phyloP scores from a whole-genome alignment of 2,329 filamentous ascomycete species.

The Teratosphaeria pseudoeucalypti region DNA sequence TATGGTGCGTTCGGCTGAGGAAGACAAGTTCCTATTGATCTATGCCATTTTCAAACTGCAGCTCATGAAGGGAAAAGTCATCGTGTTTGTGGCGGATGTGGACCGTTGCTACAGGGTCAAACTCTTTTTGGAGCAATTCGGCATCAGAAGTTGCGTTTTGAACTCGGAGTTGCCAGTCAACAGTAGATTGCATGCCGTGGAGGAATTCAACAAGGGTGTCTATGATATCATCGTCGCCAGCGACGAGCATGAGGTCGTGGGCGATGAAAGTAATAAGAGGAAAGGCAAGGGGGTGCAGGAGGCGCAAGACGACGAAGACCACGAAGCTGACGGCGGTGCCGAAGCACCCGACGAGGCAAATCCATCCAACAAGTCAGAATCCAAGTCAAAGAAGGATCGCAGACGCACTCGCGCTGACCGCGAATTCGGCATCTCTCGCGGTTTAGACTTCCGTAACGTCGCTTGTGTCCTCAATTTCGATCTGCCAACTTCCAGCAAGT shows the following conservation, averaged over 20 bases:
- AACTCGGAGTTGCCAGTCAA: constrained; percentile 94
- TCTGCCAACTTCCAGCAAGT: constrained; percentile 75
- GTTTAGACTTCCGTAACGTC: constrained; percentile 95
- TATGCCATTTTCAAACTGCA: constrained; percentile 95
- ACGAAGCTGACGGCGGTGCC: constrained; percentile 12
- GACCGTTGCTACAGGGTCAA: constrained; percentile 87
- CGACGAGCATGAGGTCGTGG: constrained; percentile 79
- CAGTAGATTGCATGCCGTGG: constrained; percentile 83
- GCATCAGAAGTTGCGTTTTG: constrained; percentile 81
- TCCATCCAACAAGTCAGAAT: constrained; percentile 20
- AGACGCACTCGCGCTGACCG: constrained; percentile 53
- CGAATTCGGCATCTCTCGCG: constrained; percentile 90
- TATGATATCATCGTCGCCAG: constrained; percentile 98
- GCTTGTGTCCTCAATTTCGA: constrained; percentile 95
- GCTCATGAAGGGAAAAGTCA: constrained; percentile 84
- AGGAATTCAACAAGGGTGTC: constrained; percentile 92
- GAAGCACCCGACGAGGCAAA: constrained; percentile 6
- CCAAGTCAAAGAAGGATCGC: constrained; percentile 49
- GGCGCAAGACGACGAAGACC: constrained; percentile 25
- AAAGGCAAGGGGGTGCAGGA: constrained; percentile 17
- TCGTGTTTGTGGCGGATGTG: constrained; percentile 75
- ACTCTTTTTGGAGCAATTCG: constrained; percentile 93
- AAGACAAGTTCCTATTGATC: constrained; percentile 87
- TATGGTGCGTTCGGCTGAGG: constrained; percentile 84
- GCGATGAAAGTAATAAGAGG: constrained; percentile 44